Evolutionary conservation across 805 yeast genomes (phyloP).

Genomic region (Millerozyma miso): DNA sequence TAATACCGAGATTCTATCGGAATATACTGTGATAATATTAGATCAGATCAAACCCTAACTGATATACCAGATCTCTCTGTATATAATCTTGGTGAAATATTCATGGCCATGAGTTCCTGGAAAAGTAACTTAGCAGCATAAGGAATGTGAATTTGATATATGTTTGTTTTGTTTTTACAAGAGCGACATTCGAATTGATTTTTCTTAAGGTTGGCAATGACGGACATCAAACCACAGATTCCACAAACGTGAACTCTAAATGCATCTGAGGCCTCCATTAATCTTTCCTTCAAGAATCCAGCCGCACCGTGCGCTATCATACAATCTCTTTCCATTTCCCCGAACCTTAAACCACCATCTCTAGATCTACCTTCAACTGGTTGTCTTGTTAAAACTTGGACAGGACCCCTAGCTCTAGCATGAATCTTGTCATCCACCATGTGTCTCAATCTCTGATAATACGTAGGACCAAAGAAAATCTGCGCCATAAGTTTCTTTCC

Average conservation of each 20-base stretch:
- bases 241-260: slow-evolving; percentile 98
- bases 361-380: slow-evolving; percentile 99
- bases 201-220: slow-evolving; percentile 94
- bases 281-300: slow-evolving; percentile 92
- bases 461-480: slow-evolving; percentile 98
- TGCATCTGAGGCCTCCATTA: slow-evolving; percentile 99
- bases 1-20: too few species aligned
- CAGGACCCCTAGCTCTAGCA: slow-evolving; percentile 99
- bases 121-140: slow-evolving; percentile 96
- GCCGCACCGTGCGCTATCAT: slow-evolving; percentile 99
- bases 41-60: slow-evolving; percentile 31
- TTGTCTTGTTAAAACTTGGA: slow-evolving; percentile 94
- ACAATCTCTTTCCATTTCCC: slow-evolving; percentile 99
- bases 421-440: slow-evolving; percentile 99
- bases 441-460: slow-evolving; percentile 96
- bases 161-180: slow-evolving; percentile 97
- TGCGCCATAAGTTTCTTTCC: slow-evolving; percentile 98
- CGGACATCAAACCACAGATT: slow-evolving; percentile 96
- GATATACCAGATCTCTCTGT: slow-evolving; percentile 78
- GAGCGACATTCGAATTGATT: slow-evolving; percentile 98
- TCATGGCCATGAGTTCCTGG: slow-evolving; percentile 99
- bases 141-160: slow-evolving; percentile 95
- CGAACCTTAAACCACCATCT: slow-evolving; percentile 98
- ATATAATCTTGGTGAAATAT: slow-evolving; percentile 93
- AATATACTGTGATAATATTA: too few species aligned